phyloP scores from a whole-genome alignment of 2,329 filamentous ascomycete genomes.

The Coniochaeta ligniaria region DNA sequence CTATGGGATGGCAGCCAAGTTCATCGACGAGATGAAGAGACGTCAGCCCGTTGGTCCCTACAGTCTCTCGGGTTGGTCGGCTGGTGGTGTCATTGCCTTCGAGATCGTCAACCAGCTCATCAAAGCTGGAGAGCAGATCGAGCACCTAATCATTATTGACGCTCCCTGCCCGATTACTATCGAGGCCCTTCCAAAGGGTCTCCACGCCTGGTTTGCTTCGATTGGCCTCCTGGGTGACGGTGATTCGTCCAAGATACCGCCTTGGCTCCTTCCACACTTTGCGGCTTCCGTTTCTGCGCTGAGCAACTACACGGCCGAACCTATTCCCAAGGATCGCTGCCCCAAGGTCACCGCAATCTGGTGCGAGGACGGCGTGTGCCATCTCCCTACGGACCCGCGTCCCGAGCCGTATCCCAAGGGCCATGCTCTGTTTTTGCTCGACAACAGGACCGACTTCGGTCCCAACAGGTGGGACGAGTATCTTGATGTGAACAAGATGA shows the following conservation, averaged over 20 bases:
- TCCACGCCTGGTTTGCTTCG: constrained; percentile 66
- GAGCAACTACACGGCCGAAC: constrained; percentile 60
- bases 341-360: constrained; percentile 61
- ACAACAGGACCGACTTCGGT: constrained; percentile 66
- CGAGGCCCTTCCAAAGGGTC: constrained; percentile 53
- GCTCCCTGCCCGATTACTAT: constrained; percentile 60
- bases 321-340: constrained; percentile 50
- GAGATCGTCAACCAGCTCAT: constrained; percentile 57
- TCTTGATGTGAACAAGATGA: constrained; percentile 53
- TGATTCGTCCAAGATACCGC: constrained; percentile 48
- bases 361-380: constrained; percentile 68
- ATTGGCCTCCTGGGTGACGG: constrained; percentile 64
- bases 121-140: constrained; percentile 48
- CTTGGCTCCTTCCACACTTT: constrained; percentile 72
- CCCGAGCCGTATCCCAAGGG: constrained; percentile 53
- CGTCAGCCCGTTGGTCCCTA: constrained; percentile 65
- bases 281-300: constrained; percentile 60
- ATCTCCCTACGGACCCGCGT: constrained; percentile 56
- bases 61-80: constrained; percentile 67
- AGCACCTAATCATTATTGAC: constrained; percentile 58
- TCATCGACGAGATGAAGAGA: constrained; percentile 62
- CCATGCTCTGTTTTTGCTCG: constrained; percentile 62
- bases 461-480: constrained; percentile 65
- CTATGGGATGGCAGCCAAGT: constrained; percentile 56
- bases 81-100: constrained; percentile 66